These are phyloP conservation scores for Sequoiadendron giganteum DNA, from an alignment of 75 land plant species.

Conservation along the genomic window DNA sequence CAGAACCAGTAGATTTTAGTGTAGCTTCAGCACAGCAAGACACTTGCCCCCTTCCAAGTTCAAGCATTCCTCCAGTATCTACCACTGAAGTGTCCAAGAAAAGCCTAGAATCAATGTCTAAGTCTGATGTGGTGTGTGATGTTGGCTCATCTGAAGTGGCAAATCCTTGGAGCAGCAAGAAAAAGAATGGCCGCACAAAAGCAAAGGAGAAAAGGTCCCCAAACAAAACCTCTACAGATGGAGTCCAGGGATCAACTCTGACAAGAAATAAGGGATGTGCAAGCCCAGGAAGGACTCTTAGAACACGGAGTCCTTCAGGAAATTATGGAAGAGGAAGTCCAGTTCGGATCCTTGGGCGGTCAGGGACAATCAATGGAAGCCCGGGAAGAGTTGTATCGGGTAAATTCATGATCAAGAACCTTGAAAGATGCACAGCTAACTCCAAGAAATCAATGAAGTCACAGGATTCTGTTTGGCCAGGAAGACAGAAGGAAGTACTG, in stretches of 20 bases:
- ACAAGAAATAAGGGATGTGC: conserved; percentile 1
- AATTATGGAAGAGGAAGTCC: conserved; percentile 17
- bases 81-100: not conserved
- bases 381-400: conserved; percentile 11
- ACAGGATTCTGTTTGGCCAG: conserved; percentile 16
- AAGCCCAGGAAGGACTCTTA: conserved; percentile 12
- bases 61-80: not conserved
- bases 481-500: conserved; percentile 11
- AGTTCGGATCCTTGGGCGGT: conserved; percentile 1
- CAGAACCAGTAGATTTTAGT: not conserved
- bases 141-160: not conserved
- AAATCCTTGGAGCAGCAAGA: not conserved
- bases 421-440: conserved; percentile 14
- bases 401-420: conserved; percentile 15
- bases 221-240: conserved; percentile 8
- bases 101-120: not conserved
- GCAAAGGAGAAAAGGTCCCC: conserved; percentile 10
- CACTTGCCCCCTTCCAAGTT: not conserved
- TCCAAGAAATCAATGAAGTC: conserved; percentile 5
- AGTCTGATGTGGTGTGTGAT: not conserved
- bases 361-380: conserved; percentile 7
- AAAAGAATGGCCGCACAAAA: not conserved
- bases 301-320: conserved; percentile 5
- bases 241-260: not conserved
- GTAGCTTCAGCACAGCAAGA: not conserved